Base-by-base conservation (phyloP, 2,329 filamentous ascomycete genomes). In the Hymenoscyphus infarciens region DNA sequence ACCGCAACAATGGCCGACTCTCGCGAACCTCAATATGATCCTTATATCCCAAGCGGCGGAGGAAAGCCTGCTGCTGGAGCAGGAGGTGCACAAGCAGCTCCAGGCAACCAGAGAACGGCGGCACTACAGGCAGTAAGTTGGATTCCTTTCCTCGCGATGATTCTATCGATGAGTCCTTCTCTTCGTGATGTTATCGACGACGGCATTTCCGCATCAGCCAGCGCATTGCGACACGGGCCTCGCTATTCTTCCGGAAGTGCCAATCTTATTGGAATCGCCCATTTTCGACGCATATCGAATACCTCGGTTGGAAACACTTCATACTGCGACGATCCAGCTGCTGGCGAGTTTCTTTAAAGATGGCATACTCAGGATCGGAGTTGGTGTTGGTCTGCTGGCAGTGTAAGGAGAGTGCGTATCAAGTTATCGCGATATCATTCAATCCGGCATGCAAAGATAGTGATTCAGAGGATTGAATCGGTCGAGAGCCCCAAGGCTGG, bases 81-180 rank as follows among this genome's bases (percentile, higher is more conserved):
- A 39, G 67, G 76, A 69, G 84, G 83, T 35, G 65, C 64, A 58
- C 64, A 65, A 61, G 60, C 65, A 62, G 66, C 66, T 39, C 66
- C 66, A 57, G 71, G 73, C 71, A 88, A 88, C 75, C 82, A 85
- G 72, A 83, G 86, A 77, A 89, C 87, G 62, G 84, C 85, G 64
- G 89, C 89, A 68, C 84, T 96, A 70, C 91, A 96, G 85, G 89
- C 88, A 79, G 92, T 97, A 89, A 82, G 91, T 87, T 68, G 62
- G 65, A 56, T 68, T 63, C 64, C 59, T 64, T 64, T 45, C 66
- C 31, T 56, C 16, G 57, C 56, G 56, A 57, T 27, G 56, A 64
- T 64, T 63, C 63, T 25, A 64, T 60, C 57, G 57, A 64, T 59
- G 62, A 16, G 16, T 42, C 49, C 2, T 6, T 19, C 6, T 19